A percentile compares a stretch with the other conserved stretches of the same genome.
Evolutionary conservation across 1,284 basidiomycete genomes (phyloP).

Genomic region (Lentinula novae-zelandiae): DNA sequence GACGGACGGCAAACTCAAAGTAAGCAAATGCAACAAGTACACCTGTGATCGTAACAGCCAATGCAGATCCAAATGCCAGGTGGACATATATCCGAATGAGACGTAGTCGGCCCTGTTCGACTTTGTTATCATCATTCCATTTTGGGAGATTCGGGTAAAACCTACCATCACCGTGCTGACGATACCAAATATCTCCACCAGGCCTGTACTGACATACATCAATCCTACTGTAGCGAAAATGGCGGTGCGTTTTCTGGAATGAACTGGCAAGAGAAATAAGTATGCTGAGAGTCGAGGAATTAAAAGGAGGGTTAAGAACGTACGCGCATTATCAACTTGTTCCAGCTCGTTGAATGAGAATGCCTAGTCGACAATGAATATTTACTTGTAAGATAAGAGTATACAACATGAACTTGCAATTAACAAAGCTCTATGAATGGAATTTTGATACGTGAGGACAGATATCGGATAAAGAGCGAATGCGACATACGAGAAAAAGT

Average conservation of each 20-base stretch:
- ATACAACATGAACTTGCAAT: not conserved
- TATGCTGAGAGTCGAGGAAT: not conserved
- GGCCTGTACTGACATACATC: constrained; percentile 4
- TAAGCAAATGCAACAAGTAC: constrained; percentile 11
- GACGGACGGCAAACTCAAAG: constrained; percentile 11
- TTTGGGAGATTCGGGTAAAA: not conserved
- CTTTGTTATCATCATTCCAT: not conserved
- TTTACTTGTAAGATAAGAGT: not conserved
- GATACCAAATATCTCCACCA: constrained; percentile 10
- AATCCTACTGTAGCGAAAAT: constrained; percentile 5
- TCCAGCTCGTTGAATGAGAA: constrained; percentile 6
- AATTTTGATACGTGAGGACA: not conserved
- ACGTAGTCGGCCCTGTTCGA: constrained; percentile 6
- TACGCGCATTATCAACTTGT: constrained; percentile 1
- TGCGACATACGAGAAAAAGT: constrained; percentile 29
- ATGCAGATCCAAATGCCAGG: constrained; percentile 8
- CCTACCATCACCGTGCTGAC: constrained; percentile 2
- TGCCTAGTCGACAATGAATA: not conserved
- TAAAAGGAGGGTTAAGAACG: not conserved
- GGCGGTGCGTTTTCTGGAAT: constrained; percentile 6
- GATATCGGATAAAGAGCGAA: not conserved
- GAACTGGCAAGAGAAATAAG: not conserved
- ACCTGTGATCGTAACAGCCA: constrained; percentile 7
- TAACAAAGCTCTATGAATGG: not conserved
- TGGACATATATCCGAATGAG: constrained; percentile 11